A percentile compares a stretch with the other conserved stretches of the same genome.
Conservation (phyloP, 768 basidiomycete genomes). For the Trametes cingulata region DNA sequence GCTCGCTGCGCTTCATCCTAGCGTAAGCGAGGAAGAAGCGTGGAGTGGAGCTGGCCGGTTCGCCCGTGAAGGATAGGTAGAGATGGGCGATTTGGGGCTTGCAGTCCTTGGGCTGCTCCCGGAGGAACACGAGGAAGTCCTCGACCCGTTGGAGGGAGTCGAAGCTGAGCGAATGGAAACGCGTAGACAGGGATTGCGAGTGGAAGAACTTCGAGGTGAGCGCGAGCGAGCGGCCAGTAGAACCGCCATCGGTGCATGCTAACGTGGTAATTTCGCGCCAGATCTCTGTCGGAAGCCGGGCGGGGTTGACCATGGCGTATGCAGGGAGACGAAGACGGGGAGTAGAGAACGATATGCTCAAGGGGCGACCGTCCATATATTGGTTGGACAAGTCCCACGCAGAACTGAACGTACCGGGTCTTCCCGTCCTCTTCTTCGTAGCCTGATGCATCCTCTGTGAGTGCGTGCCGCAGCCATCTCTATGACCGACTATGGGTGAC, state of each 20-base stretch:
- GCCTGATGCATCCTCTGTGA: too few relatives aligned
- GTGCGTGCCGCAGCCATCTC: too few relatives aligned
- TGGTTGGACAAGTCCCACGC: too few relatives aligned
- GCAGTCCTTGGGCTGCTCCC: neutral
- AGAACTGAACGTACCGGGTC: too few relatives aligned
- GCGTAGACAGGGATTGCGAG: neutral
- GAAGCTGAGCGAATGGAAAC: conserved; percentile 1
- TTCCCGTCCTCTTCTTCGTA: too few relatives aligned
- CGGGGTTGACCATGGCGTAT: neutral
- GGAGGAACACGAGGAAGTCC: neutral
- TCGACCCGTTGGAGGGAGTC: neutral
- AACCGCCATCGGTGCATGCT: conserved; percentile 3
- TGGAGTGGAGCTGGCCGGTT: neutral
- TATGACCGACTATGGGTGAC: too few relatives aligned
- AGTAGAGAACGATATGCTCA: too few relatives aligned
- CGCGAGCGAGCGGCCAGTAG: conserved; percentile 7
- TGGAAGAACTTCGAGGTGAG: conserved; percentile 8
- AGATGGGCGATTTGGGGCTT: conserved; percentile 1
- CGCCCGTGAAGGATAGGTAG: neutral
- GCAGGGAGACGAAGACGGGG: neutral
- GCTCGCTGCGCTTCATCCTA: neutral
- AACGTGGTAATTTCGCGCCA: neutral
- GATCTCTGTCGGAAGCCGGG: neutral
- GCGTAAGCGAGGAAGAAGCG: neutral
- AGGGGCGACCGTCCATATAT: too few relatives aligned